Conservation (phyloP, 208 protist genomes). For the Leishmania martiniquensis region DNA sequence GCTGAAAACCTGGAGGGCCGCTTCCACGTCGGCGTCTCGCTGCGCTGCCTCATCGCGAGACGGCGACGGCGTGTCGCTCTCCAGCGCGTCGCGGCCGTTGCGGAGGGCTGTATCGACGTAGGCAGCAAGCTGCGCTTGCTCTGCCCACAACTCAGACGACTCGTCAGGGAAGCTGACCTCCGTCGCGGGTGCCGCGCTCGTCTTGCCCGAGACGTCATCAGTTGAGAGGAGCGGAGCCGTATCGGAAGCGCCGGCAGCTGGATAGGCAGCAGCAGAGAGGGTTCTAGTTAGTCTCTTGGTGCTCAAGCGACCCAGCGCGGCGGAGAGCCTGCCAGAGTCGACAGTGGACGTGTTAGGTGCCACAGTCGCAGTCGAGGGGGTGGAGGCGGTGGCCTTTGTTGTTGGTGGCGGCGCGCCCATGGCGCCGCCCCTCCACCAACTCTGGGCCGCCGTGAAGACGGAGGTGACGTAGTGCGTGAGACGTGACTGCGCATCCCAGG, state of each 20-base stretch:
- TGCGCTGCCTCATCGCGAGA: background rate
- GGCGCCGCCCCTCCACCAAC: constrained; percentile 21
- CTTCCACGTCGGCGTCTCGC: constrained; percentile 32
- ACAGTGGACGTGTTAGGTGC: background rate
- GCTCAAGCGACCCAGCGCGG: background rate
- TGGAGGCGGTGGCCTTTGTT: background rate
- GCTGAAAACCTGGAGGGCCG: constrained; percentile 14
- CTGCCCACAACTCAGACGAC: background rate
- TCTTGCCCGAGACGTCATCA: background rate
- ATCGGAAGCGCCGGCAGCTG: background rate
- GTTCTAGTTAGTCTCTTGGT: background rate
- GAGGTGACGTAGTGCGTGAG: constrained; percentile 16
- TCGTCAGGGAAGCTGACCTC: constrained; percentile 4
- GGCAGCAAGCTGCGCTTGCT: constrained; percentile 28
- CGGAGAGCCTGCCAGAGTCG: background rate
- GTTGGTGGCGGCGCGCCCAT: background rate
- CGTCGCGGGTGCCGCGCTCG: background rate
- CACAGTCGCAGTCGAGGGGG: background rate
- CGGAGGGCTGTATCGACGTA: constrained; percentile 51
- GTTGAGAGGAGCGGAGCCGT: background rate
- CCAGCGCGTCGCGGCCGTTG: constrained; percentile 37
- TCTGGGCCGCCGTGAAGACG: constrained; percentile 8
- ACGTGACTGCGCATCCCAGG: constrained; percentile 39
- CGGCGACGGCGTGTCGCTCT: constrained; percentile 18
- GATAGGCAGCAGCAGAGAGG: background rate